A percentile compares a stretch with the other conserved stretches of the same genome.
These are phyloP conservation scores for Cladosporium sp. DNA, from an alignment of 2,329 filamentous ascomycete genomes.

Conservation along the genomic window DNA sequence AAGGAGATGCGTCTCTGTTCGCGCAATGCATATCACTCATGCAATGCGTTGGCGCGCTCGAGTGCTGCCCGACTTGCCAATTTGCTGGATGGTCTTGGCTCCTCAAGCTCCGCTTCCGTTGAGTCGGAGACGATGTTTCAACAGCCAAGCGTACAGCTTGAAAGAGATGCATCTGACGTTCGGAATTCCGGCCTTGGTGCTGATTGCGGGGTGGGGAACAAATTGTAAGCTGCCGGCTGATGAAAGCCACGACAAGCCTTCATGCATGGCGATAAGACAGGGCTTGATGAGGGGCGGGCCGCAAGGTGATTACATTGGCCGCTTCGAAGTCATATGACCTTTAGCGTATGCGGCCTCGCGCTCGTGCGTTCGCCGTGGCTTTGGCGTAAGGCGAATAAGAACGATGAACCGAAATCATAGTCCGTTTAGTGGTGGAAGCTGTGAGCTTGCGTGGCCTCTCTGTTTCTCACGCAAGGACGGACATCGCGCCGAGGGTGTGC, in stretches of 20 bases:
- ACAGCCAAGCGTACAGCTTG: neutral
- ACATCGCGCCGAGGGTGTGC: conserved; percentile 11
- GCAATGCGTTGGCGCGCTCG: neutral
- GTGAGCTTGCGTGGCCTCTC: neutral
- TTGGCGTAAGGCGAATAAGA: conserved; percentile 14
- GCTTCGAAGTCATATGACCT: conserved; percentile 20
- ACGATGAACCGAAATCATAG: conserved; percentile 1
- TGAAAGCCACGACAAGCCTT: conserved; percentile 7
- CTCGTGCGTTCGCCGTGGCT: conserved; percentile 14
- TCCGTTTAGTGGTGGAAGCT: neutral
- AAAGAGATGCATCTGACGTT: conserved; percentile 3
- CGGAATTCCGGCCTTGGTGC: conserved; percentile 1
- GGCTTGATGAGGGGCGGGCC: conserved; percentile 14
- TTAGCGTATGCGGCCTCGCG: conserved; percentile 16
- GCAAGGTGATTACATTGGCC: conserved; percentile 25
- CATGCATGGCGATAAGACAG: conserved; percentile 16
- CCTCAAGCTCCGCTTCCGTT: neutral
- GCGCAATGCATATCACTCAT: no score
- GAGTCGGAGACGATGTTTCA: conserved; percentile 3
- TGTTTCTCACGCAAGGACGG: conserved; percentile 11
- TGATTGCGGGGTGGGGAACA: conserved; percentile 3
- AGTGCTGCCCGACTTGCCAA: conserved; percentile 7
- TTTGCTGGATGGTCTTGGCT: neutral
- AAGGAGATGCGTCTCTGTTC: neutral
- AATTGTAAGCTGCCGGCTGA: conserved; percentile 6